Evolutionary conservation across 2,329 filamentous ascomycete genomes (phyloP), one percentile per base, ranked within the genome.

Genomic region (Aspergillus sp.): DNA sequence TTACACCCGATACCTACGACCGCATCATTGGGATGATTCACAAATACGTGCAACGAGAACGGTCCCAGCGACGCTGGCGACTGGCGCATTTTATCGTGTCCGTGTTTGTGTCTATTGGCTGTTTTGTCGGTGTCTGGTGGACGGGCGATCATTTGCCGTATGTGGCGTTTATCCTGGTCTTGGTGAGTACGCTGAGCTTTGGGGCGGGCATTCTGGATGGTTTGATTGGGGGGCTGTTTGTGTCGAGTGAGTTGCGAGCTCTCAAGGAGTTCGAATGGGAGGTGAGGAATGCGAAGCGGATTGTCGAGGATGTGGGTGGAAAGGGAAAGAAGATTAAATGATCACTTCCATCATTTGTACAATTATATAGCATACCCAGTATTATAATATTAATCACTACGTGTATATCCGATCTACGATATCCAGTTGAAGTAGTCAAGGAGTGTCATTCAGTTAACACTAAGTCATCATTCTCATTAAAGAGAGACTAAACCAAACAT

Each of bases 211-310:
- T 89, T 3, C 64, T 96, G 13, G 88, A 96, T 60, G 90, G 91
- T 0, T 68, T 97, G 33, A 87, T 97, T 62, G 86, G 90, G 0
- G 77, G 93, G 0, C 66, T 97, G 39, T 98, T 98, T 64, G 85
- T 95, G 46, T 83, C 85, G 8, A 83, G 82, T 48, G 93, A 98
- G 70, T 68, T 96, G 46, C 78, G 89, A 46, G 84, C 86, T 4
- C 70, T 98, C 43, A 84, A 82, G 57, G 93, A 98, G 71, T 97
- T 97, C 68, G 82, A 93, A 62, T 96, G 89, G 86, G 93, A 98
- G 67, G 83, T 97, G 27, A 72, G 72, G 40, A 90, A 86, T 61
- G 84, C 85, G 9, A 82, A 64, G 48, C 49, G 56, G 33, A 40
- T 40, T 40, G 39, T 33, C n/a, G 39, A 40, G n/a, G 19, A 19